Evolutionary conservation across 2,329 filamentous ascomycete genomes (phyloP).

Genomic region (Fusarium nanum): DNA sequence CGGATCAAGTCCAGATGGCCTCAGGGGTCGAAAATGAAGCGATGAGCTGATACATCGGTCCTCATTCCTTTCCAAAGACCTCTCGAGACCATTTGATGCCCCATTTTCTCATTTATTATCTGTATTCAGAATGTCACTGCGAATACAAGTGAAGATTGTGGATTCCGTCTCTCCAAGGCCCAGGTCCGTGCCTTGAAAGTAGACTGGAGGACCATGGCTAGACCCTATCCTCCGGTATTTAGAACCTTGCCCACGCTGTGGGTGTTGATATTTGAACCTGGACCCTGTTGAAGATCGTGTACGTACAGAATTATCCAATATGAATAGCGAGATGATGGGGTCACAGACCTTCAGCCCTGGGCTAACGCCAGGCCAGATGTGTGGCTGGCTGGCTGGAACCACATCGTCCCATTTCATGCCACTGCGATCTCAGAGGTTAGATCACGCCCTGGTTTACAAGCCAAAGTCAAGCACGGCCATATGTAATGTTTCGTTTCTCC

Average conservation of each 20-base stretch:
- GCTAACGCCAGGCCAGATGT: slow-evolving; percentile 25
- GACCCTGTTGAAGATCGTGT: slow-evolving; percentile 8
- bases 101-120: background rate
- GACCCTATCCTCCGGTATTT: background rate
- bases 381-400: slow-evolving; percentile 18
- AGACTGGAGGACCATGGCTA: background rate
- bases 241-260: background rate
- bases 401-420: slow-evolving; percentile 15
- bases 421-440: background rate
- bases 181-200: slow-evolving; percentile 3
- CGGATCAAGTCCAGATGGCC: background rate
- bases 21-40: background rate
- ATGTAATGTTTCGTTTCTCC: background rate
- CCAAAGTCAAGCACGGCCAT: background rate
- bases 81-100: background rate
- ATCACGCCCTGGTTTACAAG: slow-evolving; percentile 10
- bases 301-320: background rate
- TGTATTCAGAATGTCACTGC: background rate
- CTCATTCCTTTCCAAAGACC: background rate
- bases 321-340: background rate
- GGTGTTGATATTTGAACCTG: background rate
- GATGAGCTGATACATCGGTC: background rate
- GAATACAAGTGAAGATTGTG: slow-evolving; percentile 1
- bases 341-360: slow-evolving; percentile 16
- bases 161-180: background rate